Evolutionary conservation across 1,284 basidiomycete genomes (phyloP).

Genomic region (Leccinum glutinopallens): DNA sequence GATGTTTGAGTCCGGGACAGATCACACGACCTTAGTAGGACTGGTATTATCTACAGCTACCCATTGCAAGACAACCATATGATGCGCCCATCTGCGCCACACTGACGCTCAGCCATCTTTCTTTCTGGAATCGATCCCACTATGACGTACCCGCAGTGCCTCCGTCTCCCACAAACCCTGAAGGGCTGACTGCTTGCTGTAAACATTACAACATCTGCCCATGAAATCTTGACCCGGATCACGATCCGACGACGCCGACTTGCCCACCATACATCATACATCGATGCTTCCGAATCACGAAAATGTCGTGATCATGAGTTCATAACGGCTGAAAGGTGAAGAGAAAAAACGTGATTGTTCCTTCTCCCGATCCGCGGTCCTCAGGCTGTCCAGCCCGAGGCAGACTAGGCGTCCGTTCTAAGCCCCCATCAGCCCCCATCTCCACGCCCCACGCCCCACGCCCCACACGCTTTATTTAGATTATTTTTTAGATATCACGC

Average conservation of each 20-base stretch:
- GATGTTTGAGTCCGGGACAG: background rate
- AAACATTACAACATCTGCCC: background rate
- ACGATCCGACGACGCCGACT: background rate
- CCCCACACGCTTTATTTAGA: background rate
- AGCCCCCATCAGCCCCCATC: background rate
- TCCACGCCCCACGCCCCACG: background rate
- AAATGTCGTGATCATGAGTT: background rate
- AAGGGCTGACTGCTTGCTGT: background rate
- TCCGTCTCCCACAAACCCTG: background rate
- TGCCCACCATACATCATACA: background rate
- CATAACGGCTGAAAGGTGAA: background rate
- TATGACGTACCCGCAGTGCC: background rate
- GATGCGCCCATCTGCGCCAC: background rate
- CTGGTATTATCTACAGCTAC: background rate
- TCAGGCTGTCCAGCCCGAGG: background rate
- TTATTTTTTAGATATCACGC: background rate
- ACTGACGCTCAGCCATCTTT: background rate
- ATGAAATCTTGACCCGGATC: background rate
- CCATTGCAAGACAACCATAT: background rate
- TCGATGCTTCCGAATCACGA: background rate
- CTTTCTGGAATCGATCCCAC: background rate
- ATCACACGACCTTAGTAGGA: background rate
- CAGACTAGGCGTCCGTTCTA: background rate
- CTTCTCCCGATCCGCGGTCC: background rate
- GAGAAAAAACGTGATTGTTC: background rate